Evolutionary conservation across 1,284 basidiomycete species (phyloP).

Genomic region (Apiotrichum veenhuisii): DNA sequence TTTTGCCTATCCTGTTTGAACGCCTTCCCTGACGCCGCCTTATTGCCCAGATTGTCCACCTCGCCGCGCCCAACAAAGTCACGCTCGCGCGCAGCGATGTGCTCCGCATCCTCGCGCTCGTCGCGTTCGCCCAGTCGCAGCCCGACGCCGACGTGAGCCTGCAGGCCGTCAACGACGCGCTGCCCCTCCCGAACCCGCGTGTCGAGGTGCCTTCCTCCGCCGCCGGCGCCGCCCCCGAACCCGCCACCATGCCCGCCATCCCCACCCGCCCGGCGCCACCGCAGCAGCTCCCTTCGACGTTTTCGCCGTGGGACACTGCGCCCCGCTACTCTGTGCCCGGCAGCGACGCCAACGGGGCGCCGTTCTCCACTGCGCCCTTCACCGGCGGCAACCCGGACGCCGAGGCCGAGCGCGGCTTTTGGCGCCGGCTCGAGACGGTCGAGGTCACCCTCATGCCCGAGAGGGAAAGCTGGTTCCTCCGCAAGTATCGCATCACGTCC

Average conservation of each 20-base stretch:
- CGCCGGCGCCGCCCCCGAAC: slow-evolving; percentile 6
- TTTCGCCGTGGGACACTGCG: slow-evolving; percentile 41
- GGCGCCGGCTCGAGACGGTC: slow-evolving; percentile 71
- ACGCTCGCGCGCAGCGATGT: slow-evolving; percentile 57
- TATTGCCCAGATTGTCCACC: slow-evolving; percentile 65
- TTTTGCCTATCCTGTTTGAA: not conserved
- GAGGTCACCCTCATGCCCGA: slow-evolving; percentile 65
- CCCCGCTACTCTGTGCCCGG: slow-evolving; percentile 10
- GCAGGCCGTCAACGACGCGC: slow-evolving; percentile 72
- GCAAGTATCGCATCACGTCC: slow-evolving; percentile 77
- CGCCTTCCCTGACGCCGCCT: not conserved
- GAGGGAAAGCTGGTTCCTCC: slow-evolving; percentile 75
- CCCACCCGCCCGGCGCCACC: slow-evolving; percentile 6
- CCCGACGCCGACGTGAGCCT: slow-evolving; percentile 54
- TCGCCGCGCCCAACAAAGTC: slow-evolving; percentile 47
- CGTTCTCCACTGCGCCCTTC: not conserved
- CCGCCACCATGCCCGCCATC: not conserved
- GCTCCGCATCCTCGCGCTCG: slow-evolving; percentile 78
- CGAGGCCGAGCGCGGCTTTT: slow-evolving; percentile 59
- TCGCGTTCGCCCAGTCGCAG: slow-evolving; percentile 64
- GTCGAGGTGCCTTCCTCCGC: slow-evolving; percentile 31
- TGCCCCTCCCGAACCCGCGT: slow-evolving; percentile 66
- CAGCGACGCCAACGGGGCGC: slow-evolving; percentile 3
- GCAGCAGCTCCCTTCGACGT: slow-evolving; percentile 2
- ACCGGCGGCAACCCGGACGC: slow-evolving; percentile 25